Base-by-base conservation (phyloP, 1,284 basidiomycete species). In the Rhodotorula sp. region DNA sequence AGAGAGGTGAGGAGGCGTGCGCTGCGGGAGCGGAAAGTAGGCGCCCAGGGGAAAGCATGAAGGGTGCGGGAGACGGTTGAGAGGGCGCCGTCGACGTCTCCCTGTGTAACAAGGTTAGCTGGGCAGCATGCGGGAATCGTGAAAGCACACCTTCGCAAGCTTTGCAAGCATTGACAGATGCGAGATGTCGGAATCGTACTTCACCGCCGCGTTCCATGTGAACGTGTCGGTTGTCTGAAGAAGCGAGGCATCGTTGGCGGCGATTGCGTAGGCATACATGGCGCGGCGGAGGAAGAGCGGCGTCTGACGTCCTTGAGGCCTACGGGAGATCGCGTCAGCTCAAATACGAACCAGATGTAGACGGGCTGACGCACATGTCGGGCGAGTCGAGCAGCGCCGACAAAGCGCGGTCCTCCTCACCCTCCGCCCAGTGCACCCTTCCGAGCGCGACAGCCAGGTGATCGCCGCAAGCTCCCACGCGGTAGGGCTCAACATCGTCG, bases 241-340 rank as follows among this genome's bases (percentile, higher is more conserved):
- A 6, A 73, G 56, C 8, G 62, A 51, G 2, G 52, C 30, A 46
- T 73, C 72, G 48, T 58, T 44, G 0, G 67, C 65, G 19, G 68
- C 67, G 51, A 71, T 71, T 24, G 67, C 72, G 48, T 68, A 62
- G 0, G 74, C 74, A 8, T 68, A 57, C 2, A 74, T 29, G 8
- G 59, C 48, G 27, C 70, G 67, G 24, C 66, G 70, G 49, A 70
- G 59, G 67, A 75, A 73, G 24, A 71, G 63, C 4, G 74, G 74
- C 3, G 71, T 53, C 29, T 19, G 59, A 22, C 30, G 49, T 32
- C 36, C 59, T 32, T 62, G 60, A 19, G 52, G 49, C 24, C 60
- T 61, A 39, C 1, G 7, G 2, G 6, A 34, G 27, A 17, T 15
- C 15, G 29, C 10, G 52, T 32, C 20, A 27, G 22, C 4, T 20